Base-by-base conservation (phyloP, 345 rosid genomes). In the Rhodamnia rubescens region DNA sequence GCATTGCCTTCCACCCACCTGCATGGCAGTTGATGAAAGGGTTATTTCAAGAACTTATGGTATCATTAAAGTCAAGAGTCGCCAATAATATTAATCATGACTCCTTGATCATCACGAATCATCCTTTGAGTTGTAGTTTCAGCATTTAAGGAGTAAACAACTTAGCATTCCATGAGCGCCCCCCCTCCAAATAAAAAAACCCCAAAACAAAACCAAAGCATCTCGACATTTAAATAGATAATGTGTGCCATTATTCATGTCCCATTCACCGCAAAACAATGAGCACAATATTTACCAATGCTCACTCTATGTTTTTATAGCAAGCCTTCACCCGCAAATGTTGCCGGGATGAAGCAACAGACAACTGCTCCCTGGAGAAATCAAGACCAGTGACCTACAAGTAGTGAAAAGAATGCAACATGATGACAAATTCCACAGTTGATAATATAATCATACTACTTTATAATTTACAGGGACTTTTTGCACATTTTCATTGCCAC, bases 1-100 rank as follows among this genome's bases (percentile, higher is more conserved):
- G 96, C 96, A 87, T 96, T 95, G 53, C 96, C 98, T 92, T 93
- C 94, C 83, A 95, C 88, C 98, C 96, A 97, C 89, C 98, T 92
- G 78, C 78, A 32, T 18, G 78, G 78, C 78, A 36, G 78, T 69
- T 69, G 47, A 69, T 36, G 22, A 69, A 69, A 69, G 47, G 4
- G 13, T 69, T 18, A 36, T 36, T 32, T 18, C 8, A 69, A 69
- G 47, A 36, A 69, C 7, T 69, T 18, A 69, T 11, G 11, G 78
- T 4, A 36, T 29, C 24, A 8, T 29, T 4, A 64, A 32, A 64
- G 3, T 64, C 20, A 64, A 69, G 26, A 36, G 24, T 69, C 78
- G 15, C 13, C 47, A 69, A 18, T 36, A 36, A 69, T 36, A 69
- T 18, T 36, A 69, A 69, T 69, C 78, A 36, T 69, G 78, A 69